Evolutionary conservation across 257 asterid genomes (phyloP).

Genomic region (Primulina eburnea): DNA sequence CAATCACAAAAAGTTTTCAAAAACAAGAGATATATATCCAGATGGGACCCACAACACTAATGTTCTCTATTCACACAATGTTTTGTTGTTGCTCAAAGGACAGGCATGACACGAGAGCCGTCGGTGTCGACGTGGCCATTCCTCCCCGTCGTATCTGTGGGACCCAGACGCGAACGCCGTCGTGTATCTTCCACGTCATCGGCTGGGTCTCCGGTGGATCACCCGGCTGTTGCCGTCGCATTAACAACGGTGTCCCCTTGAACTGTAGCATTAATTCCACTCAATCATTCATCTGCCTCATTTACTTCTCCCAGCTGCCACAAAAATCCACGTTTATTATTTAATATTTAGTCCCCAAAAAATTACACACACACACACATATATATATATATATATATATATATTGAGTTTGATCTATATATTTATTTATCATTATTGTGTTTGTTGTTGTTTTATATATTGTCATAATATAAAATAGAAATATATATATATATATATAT

Average conservation of each 20-base stretch:
- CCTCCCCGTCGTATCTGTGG: neutral
- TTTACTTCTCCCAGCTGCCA: slow-evolving; percentile 5
- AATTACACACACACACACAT: too few species aligned
- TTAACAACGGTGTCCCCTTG: slow-evolving; percentile 11
- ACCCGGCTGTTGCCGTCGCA: slow-evolving; percentile 21
- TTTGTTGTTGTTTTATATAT: too few species aligned
- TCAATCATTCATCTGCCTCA: slow-evolving; percentile 5
- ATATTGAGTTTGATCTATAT: too few species aligned
- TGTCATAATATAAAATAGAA: too few species aligned
- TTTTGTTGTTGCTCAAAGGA: slow-evolving; percentile 32
- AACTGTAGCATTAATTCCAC: neutral
- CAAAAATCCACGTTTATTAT: too few species aligned
- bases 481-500: too few species aligned
- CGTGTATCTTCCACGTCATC: slow-evolving; percentile 37
- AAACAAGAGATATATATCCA: neutral
- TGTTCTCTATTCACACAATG: too few species aligned
- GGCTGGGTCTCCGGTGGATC: neutral
- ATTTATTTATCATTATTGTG: too few species aligned
- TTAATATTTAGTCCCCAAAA: too few species aligned
- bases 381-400: too few species aligned
- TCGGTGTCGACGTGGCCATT: slow-evolving; percentile 37
- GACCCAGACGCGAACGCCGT: slow-evolving; percentile 36
- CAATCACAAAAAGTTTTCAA: too few species aligned
- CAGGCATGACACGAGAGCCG: slow-evolving; percentile 21
- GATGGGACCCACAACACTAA: neutral